phyloP scores from a whole-genome alignment of 2,329 filamentous ascomycete genomes.

The Trichoderma koningiopsis region DNA sequence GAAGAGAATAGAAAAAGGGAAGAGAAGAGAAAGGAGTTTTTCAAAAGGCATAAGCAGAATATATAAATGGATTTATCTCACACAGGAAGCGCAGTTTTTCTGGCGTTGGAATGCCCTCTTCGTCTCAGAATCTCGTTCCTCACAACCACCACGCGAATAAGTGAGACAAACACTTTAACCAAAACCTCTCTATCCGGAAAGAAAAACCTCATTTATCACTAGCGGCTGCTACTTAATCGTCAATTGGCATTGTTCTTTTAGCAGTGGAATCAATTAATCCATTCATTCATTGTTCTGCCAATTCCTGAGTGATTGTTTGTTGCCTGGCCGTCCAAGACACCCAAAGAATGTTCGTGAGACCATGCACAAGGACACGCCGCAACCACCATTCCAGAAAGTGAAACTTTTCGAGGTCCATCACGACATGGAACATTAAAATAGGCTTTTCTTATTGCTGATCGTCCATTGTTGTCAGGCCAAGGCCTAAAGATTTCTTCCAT shows the following conservation, averaged over 20 bases:
- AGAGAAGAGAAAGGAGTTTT: neutral
- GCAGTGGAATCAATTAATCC: neutral
- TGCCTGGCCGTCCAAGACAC: constrained; percentile 3
- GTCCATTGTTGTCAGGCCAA: neutral
- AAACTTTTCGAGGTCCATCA: neutral
- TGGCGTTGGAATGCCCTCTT: constrained; percentile 10
- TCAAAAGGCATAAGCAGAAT: neutral
- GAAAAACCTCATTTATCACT: neutral
- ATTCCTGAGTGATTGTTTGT: neutral
- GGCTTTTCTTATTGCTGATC: constrained; percentile 7
- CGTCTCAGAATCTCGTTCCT: neutral
- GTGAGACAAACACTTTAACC: neutral
- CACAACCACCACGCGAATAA: neutral
- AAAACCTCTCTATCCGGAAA: neutral
- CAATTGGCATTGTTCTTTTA: constrained; percentile 10
- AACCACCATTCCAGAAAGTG: constrained; percentile 14
- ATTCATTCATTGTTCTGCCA: constrained; percentile 14
- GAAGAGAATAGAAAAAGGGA: neutral
- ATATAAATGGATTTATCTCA: neutral
- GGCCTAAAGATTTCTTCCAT: neutral
- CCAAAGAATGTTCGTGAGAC: neutral
- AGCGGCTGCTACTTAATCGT: neutral
- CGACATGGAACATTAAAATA: neutral
- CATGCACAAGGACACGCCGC: neutral
- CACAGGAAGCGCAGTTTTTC: neutral